phyloP scores from a whole-genome alignment of 805 yeast genomes.

The Metschnikowia noctiluminum region DNA sequence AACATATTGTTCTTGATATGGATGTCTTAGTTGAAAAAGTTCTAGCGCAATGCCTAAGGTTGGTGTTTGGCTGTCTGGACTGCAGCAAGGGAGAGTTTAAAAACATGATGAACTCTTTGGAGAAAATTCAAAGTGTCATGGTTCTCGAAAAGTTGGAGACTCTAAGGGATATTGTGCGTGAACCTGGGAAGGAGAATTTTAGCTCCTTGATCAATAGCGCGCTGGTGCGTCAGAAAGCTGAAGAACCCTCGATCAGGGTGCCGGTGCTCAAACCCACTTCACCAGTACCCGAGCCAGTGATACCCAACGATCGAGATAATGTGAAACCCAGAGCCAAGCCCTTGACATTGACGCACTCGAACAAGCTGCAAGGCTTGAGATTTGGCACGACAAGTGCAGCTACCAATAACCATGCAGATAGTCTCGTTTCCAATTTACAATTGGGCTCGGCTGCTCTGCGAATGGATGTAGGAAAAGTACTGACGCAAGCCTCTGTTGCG shows the following conservation, averaged over 20 bases:
- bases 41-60: slow-evolving; percentile 19
- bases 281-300: background rate
- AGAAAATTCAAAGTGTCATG: slow-evolving; percentile 8
- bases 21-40: slow-evolving; percentile 15
- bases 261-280: slow-evolving; percentile 17
- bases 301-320: background rate
- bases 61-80: slow-evolving; percentile 38
- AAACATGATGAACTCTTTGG: slow-evolving; percentile 20
- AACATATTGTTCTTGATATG: slow-evolving; percentile 14
- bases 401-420: background rate
- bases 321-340: slow-evolving; percentile 3
- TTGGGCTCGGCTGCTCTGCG: slow-evolving; percentile 1
- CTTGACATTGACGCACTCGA: slow-evolving; percentile 8
- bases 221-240: slow-evolving; percentile 21
- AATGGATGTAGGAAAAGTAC: background rate
- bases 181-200: slow-evolving; percentile 18
- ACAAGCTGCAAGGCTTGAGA: slow-evolving; percentile 2
- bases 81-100: slow-evolving; percentile 34
- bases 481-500: background rate
- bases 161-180: slow-evolving; percentile 1
- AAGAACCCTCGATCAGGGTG: slow-evolving; percentile 22
- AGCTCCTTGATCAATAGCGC: slow-evolving; percentile 32
- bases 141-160: slow-evolving; percentile 9
- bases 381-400: slow-evolving; percentile 12
- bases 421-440: background rate